phyloP scores from a whole-genome alignment of 148 eudicot species.

The Vaccinium darrowii region DNA sequence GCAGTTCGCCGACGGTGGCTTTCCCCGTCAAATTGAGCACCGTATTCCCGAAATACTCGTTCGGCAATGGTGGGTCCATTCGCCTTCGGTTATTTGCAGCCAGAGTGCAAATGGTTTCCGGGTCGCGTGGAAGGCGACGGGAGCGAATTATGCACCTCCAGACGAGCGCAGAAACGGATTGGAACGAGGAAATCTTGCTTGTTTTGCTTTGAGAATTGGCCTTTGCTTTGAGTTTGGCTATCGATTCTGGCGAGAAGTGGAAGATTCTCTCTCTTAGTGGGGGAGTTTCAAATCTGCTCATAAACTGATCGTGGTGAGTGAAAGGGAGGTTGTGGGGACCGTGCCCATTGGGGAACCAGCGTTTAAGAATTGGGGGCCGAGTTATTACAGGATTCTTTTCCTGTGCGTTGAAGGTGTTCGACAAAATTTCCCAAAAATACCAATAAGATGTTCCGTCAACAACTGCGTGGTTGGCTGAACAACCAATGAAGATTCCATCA shows the following conservation, averaged over 20 bases:
- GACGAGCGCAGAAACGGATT: slow-evolving; percentile 23
- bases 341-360: slow-evolving; percentile 20
- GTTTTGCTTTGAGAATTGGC: slow-evolving; percentile 17
- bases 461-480: slow-evolving; percentile 17
- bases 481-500: slow-evolving; percentile 36
- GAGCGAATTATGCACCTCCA: slow-evolving; percentile 24
- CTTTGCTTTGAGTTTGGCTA: slow-evolving; percentile 24
- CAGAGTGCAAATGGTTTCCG: slow-evolving; percentile 4
- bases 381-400: background rate
- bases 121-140: slow-evolving; percentile 2
- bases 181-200: slow-evolving; percentile 25
- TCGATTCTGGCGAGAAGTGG: slow-evolving; percentile 20
- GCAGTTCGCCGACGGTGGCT: background rate
- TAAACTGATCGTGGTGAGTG: slow-evolving; percentile 26
- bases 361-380: slow-evolving; percentile 19
- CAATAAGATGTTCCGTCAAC: slow-evolving; percentile 24
- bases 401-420: slow-evolving; percentile 6
- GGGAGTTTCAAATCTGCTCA: slow-evolving; percentile 17
- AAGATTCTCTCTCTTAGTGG: slow-evolving; percentile 26
- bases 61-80: slow-evolving; percentile 23
- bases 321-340: slow-evolving; percentile 24
- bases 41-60: slow-evolving; percentile 23
- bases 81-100: background rate
- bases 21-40: background rate
- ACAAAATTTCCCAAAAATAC: slow-evolving; percentile 23